phyloP scores from a whole-genome alignment of 75 land plant species.

The Cunninghamia lanceolata region DNA sequence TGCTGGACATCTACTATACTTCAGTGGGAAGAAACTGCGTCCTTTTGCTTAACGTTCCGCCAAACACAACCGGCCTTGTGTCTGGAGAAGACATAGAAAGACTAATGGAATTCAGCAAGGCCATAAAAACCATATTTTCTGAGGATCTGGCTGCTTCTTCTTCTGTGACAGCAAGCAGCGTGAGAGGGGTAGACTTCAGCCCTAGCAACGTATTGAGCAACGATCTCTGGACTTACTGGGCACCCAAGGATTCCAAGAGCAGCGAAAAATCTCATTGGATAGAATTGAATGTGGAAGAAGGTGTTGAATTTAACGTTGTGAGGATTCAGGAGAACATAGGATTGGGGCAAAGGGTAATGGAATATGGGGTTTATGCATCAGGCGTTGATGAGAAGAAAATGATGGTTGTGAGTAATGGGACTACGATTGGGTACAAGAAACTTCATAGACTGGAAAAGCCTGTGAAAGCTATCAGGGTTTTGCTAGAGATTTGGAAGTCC shows the following conservation, averaged over 20 bases:
- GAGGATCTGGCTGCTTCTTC: slow-evolving; percentile 43
- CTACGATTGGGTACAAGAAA: slow-evolving; percentile 85
- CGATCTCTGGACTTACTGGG: slow-evolving; percentile 81
- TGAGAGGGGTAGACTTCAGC: slow-evolving; percentile 40
- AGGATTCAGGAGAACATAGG: slow-evolving; percentile 78
- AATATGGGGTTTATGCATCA: slow-evolving; percentile 52
- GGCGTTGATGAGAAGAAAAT: slow-evolving; percentile 18
- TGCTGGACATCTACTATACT: slow-evolving; percentile 77
- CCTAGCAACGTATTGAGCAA: slow-evolving; percentile 55
- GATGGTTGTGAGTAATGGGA: slow-evolving; percentile 44
- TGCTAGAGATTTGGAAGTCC: slow-evolving; percentile 26
- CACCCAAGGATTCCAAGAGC: slow-evolving; percentile 31
- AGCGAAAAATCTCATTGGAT: slow-evolving; percentile 41
- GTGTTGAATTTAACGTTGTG: slow-evolving; percentile 66
- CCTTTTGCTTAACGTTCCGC: slow-evolving; percentile 84
- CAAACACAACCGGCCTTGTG: slow-evolving; percentile 76
- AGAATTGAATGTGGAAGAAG: slow-evolving; percentile 25
- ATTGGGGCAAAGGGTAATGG: slow-evolving; percentile 77
- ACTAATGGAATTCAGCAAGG: slow-evolving; percentile 44
- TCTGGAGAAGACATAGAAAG: slow-evolving; percentile 46
- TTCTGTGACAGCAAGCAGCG: slow-evolving; percentile 61
- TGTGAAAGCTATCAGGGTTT: slow-evolving; percentile 25
- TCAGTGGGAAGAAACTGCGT: slow-evolving; percentile 94
- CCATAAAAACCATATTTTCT: slow-evolving; percentile 64
- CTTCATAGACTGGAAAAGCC: slow-evolving; percentile 50